Base-by-base conservation (phyloP, 1,284 basidiomycete species). In the Sporisorium iseilematis-ciliati region DNA sequence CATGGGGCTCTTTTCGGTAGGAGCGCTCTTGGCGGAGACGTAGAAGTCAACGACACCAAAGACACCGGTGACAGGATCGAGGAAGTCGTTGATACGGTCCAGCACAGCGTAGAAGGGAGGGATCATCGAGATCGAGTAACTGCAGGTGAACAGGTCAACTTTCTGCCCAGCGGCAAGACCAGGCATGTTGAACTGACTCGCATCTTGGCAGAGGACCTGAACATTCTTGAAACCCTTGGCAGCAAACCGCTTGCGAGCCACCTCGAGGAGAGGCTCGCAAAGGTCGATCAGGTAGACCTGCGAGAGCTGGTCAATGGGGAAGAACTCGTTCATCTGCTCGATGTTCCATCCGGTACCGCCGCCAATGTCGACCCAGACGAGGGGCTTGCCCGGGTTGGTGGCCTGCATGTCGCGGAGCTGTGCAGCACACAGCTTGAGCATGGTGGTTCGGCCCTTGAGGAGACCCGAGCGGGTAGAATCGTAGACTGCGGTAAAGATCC, bases 321-420 rank as follows among this genome's bases (percentile, higher is more conserved):
- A 88, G 84, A 90, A 89, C 78, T 89, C 88, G 85, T 92, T 88
- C 92, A 93, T 93, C 73, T 91, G 88, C 86, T 93, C 92, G 75
- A 93, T 91, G 85, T 93, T 93, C 88, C 91, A 91, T 14, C 92
- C 90, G 11, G 92, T 93, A 38, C 92, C 92, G 29, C 92, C 92
- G 10, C 92, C 92, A 61, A 93, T 90, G 84, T 93, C 92, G 33
- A 93, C 88, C 92, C 92, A 93, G 33, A 93, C 88, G 11, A 92
- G 87, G 29, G 87, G 87, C 78, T 89, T 88, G 0, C 85, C 78
- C 0, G 88, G 87, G 23, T 87, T 76, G 43, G 67, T 66, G 18
- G 75, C 82, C 71, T 86, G 79, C 35, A 86, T 84, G 72, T 88
- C 86, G 38, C 87, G 88, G 18, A 93, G 87, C 81, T 93, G 91